phyloP scores from a whole-genome alignment of 2,329 filamentous ascomycete genomes.

The Diaporthe longicolla region DNA sequence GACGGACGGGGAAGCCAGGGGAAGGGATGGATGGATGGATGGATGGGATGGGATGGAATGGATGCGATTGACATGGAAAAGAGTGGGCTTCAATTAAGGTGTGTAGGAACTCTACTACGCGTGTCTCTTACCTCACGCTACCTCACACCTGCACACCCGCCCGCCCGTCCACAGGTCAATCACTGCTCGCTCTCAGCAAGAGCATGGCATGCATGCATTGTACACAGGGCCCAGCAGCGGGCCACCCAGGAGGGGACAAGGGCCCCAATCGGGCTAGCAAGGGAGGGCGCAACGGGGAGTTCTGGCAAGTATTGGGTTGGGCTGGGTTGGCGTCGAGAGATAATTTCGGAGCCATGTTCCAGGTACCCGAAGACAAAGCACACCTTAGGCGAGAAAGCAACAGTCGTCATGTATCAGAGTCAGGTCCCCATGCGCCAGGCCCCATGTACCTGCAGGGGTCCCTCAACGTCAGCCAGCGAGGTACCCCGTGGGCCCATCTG shows the following conservation, averaged over 20 bases:
- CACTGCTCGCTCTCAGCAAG: constrained; percentile 10
- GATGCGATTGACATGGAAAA: constrained; percentile 39
- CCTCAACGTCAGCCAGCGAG: not conserved
- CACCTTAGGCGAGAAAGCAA: constrained; percentile 42
- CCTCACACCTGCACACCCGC: not conserved
- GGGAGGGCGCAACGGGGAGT: constrained; percentile 28
- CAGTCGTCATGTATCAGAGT: constrained; percentile 40
- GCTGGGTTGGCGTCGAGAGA: constrained; percentile 34
- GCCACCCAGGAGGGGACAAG: constrained; percentile 7
- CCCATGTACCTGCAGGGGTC: constrained; percentile 41
- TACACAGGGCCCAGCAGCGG: constrained; percentile 4
- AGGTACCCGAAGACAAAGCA: constrained; percentile 41
- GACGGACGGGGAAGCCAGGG: constrained; percentile 37
- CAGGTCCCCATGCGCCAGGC: constrained; percentile 35
- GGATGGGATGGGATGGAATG: constrained; percentile 31
- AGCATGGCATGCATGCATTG: not conserved
- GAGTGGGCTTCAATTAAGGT: constrained; percentile 38
- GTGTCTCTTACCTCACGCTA: constrained; percentile 9
- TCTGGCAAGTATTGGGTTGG: constrained; percentile 29
- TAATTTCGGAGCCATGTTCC: constrained; percentile 37
- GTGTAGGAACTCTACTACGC: constrained; percentile 34
- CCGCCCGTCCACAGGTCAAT: too few relatives aligned
- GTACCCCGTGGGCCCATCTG: constrained; percentile 25
- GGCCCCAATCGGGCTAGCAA: constrained; percentile 32
- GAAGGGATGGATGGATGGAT: constrained; percentile 39